Conservation (phyloP, 1,284 basidiomycete genomes). For the Trichosporon coremiiforme region DNA sequence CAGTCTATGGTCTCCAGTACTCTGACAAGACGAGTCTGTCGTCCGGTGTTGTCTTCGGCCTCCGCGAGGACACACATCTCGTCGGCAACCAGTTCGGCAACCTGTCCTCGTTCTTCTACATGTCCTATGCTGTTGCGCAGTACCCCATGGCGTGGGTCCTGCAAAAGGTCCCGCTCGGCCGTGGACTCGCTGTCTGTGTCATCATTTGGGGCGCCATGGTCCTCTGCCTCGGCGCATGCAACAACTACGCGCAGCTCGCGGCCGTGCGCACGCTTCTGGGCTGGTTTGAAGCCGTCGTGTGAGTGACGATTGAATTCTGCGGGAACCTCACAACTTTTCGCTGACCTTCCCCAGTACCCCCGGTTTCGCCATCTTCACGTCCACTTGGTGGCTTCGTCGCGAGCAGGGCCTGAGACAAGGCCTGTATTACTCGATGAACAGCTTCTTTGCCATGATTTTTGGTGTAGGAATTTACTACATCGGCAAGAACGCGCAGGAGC, state of each 20-base stretch:
- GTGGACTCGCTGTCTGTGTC: constrained; percentile 29
- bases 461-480: constrained; percentile 37
- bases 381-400: constrained; percentile 41
- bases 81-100: constrained; percentile 33
- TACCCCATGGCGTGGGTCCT: constrained; percentile 38
- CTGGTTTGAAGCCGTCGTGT: constrained; percentile 37
- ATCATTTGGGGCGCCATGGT: constrained; percentile 38
- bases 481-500: constrained; percentile 32
- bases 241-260: constrained; percentile 38
- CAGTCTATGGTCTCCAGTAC: constrained; percentile 28
- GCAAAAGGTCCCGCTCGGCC: constrained; percentile 39
- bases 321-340: not conserved
- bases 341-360: constrained; percentile 27
- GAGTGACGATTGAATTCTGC: not conserved
- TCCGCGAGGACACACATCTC: constrained; percentile 32
- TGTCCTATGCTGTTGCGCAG: constrained; percentile 25
- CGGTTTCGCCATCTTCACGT: constrained; percentile 35
- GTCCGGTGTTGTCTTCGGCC: constrained; percentile 34
- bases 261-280: constrained; percentile 39
- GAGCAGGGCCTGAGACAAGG: constrained; percentile 37
- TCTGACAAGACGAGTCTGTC: constrained; percentile 34
- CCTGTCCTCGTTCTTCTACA: constrained; percentile 34
- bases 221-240: constrained; percentile 36
- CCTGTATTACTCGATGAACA: constrained; percentile 40
- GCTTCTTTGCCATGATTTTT: constrained; percentile 28